A percentile compares a stretch with the other conserved stretches of the same genome.
phyloP scores from a whole-genome alignment of 345 rosid genomes.

The Physaria fendleri region DNA sequence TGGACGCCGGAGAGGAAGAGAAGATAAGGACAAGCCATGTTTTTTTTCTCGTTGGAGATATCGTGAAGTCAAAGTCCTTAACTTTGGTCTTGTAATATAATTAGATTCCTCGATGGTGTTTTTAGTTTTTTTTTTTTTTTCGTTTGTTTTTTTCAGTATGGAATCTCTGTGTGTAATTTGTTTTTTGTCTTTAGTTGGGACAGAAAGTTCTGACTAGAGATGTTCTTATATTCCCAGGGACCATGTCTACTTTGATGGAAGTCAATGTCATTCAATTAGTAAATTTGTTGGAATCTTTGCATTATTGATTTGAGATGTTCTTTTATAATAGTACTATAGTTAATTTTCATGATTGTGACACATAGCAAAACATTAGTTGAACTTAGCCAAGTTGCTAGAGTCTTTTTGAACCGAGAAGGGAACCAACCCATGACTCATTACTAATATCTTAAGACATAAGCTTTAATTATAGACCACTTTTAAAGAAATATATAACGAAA shows the following conservation, averaged over 20 bases:
- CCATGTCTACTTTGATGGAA: conserved; percentile 24
- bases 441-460: no score
- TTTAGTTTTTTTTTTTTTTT: neutral
- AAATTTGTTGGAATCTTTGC: neutral
- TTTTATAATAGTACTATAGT: neutral
- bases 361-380: neutral
- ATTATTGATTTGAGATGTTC: neutral
- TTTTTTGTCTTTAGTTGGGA: conserved; percentile 24
- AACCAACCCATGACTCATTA: neutral
- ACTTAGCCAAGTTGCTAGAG: neutral
- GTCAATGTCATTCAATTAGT: neutral
- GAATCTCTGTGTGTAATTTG: conserved; percentile 24
- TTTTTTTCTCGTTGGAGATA: conserved; percentile 2
- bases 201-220: conserved; percentile 16
- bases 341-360: neutral
- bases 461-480: no score
- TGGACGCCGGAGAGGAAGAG: conserved; percentile 75
- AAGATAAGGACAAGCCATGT: conserved; percentile 18
- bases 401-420: neutral
- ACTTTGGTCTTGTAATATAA: conserved; percentile 30
- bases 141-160: conserved; percentile 7
- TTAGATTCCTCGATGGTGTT: conserved; percentile 20
- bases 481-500: no score
- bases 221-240: conserved; percentile 28
- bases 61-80: conserved; percentile 28